Base-by-base conservation (phyloP, 1,139 yeast genomes). In the Yamadazyma atmosphaerica region DNA sequence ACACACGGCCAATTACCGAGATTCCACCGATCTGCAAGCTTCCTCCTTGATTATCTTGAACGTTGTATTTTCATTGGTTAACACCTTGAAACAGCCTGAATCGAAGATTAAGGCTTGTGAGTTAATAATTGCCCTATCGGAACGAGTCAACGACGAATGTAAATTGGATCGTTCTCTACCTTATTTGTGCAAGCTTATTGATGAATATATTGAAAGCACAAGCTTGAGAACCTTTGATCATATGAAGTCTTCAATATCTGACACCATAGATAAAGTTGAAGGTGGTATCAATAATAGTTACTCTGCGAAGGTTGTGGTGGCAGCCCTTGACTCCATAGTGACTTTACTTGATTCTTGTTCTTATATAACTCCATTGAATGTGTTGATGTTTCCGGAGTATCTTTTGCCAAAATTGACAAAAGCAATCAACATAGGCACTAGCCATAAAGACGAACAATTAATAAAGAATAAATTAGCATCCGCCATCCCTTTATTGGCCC, bases 111-210 rank as follows among this genome's bases (percentile, higher is more conserved):
- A 79, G 51, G 94, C 92, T 0, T 74, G 95, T 49, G 94, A 89
- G 51, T 60, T 90, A 39, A 74, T 92, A 2, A 58, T 88, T 10
- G 88, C 88, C 0, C 67, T 92, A 12, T 79, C 94, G 1, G 96
- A 87, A 54, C 74, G 81, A 43, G 68, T 88, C 2, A 77, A 79
- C 30, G 98, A 92, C 54, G 95, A 86, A 41, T 83, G 83, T 15
- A 90, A 89, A 54, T 66, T 92, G 33, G 98, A 92, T 56, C 65
- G 97, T 33, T 81, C 92, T 23, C 58, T 92, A 16, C 98, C 99
- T 0, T 87, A 83, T 54, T 61, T 92, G 24, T 75, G 86, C 25
- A 56, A 58, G n/a, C 44, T 71, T 12, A 39, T 72, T 16, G 77
- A 72, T 36, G 76, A 70, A 33, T 65, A 55, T 37, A 50, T 57